Evolutionary conservation across 2,329 filamentous ascomycete genomes (phyloP).

Genomic region (Laburnicola sp.): DNA sequence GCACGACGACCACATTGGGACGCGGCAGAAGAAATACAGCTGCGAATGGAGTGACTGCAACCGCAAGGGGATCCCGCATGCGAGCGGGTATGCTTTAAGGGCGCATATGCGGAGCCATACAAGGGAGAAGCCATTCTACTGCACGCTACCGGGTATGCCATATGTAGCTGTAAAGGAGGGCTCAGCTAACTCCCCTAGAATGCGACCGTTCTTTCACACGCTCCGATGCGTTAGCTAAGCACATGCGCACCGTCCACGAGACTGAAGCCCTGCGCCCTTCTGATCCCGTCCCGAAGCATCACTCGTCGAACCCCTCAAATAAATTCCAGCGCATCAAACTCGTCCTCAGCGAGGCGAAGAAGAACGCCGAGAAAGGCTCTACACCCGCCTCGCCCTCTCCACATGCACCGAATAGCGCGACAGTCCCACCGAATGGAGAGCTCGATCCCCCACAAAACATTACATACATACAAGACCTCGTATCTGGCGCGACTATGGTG

Average conservation of each 20-base stretch:
- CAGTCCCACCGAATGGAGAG: slow-evolving; percentile 26
- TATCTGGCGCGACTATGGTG: slow-evolving; percentile 60
- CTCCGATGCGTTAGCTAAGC: slow-evolving; percentile 93
- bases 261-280: slow-evolving; percentile 85
- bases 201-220: slow-evolving; percentile 96
- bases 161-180: slow-evolving; percentile 4
- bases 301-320: slow-evolving; percentile 51
- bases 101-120: slow-evolving; percentile 98
- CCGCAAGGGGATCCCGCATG: slow-evolving; percentile 86
- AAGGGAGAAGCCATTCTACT: slow-evolving; percentile 97
- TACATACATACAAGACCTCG: slow-evolving; percentile 61
- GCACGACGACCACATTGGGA: slow-evolving; percentile 92
- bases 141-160: slow-evolving; percentile 81
- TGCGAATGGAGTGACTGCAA: slow-evolving; percentile 94
- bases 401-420: slow-evolving; percentile 29
- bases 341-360: slow-evolving; percentile 45
- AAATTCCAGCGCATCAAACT: slow-evolving; percentile 52
- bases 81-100: slow-evolving; percentile 91
- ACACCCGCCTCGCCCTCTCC: slow-evolving; percentile 42
- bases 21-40: slow-evolving; percentile 93
- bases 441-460: slow-evolving; percentile 57
- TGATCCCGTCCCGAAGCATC: slow-evolving; percentile 70
- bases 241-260: slow-evolving; percentile 98
- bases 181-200: slow-evolving; percentile 59
- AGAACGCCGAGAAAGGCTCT: slow-evolving; percentile 37